These are phyloP conservation scores for Sonneratia alba DNA, from an alignment of 345 rosid genomes.

Conservation along the genomic window DNA sequence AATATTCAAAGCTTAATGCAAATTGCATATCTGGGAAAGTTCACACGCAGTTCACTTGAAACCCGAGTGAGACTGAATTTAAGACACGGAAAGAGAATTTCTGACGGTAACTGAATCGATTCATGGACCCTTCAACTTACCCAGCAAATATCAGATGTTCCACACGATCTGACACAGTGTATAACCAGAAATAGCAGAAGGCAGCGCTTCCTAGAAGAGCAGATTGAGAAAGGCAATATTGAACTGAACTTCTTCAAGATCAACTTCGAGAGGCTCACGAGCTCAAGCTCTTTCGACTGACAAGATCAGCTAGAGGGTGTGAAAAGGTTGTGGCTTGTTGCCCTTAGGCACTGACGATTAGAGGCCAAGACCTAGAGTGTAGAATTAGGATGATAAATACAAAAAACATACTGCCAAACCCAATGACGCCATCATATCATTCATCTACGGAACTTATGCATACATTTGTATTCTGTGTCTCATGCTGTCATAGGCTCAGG, in stretches of 20 bases:
- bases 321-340: not conserved
- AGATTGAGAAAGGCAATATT: not conserved
- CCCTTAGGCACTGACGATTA: not conserved
- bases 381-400: constrained; percentile 5
- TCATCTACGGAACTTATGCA: not conserved
- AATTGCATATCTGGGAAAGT: not conserved
- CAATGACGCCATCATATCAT: not conserved
- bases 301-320: not conserved
- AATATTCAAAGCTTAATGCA: not conserved
- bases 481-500: not conserved
- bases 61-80: not conserved
- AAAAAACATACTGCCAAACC: not conserved
- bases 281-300: not conserved
- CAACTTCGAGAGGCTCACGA: not conserved
- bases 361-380: constrained; percentile 3
- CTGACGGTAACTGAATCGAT: not conserved
- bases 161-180: not conserved
- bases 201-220: not conserved
- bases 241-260: not conserved
- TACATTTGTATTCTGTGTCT: not conserved
- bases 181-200: not conserved
- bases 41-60: not conserved
- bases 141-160: not conserved
- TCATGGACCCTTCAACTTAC: not conserved
- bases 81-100: constrained; percentile 4